phyloP scores from a whole-genome alignment of 192 early-diverging fungal genomes.

The Piromyces finnis region DNA sequence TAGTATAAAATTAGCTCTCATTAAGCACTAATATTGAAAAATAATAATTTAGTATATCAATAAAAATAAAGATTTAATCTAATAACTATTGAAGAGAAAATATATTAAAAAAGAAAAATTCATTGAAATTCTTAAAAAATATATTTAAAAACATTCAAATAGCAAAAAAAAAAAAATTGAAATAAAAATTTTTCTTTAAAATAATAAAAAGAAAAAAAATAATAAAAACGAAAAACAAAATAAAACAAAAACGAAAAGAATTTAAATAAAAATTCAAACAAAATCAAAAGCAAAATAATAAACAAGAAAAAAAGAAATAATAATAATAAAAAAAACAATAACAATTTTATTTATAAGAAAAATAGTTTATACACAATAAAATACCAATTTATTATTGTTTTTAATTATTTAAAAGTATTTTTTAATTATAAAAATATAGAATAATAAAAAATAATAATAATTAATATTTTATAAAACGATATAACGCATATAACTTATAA shows the following conservation, averaged over 20 bases:
- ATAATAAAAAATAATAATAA: not conserved
- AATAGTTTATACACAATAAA: too few relatives aligned
- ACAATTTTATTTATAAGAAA: too few relatives aligned
- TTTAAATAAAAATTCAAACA: too few relatives aligned
- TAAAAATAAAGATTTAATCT: not conserved
- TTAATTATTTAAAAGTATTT: not conserved
- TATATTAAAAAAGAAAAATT: not conserved
- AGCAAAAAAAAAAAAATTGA: not conserved
- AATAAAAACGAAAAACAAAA: too few relatives aligned
- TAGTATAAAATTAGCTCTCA: not conserved
- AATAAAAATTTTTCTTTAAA: too few relatives aligned
- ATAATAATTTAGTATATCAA: not conserved
- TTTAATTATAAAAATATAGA: not conserved
- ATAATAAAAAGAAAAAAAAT: too few relatives aligned
- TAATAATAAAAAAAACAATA: not conserved
- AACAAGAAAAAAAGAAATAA: not conserved
- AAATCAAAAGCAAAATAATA: not conserved
- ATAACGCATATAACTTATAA: not conserved
- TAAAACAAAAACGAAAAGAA: too few relatives aligned
- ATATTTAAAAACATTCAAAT: not conserved
- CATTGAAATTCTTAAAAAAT: not conserved
- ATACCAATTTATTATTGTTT: not conserved
- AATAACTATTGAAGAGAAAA: not conserved
- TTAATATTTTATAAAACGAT: not conserved
- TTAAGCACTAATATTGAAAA: not conserved